Base-by-base conservation (phyloP, 2,329 filamentous ascomycete genomes). In the Paecilomyces variotii region DNA sequence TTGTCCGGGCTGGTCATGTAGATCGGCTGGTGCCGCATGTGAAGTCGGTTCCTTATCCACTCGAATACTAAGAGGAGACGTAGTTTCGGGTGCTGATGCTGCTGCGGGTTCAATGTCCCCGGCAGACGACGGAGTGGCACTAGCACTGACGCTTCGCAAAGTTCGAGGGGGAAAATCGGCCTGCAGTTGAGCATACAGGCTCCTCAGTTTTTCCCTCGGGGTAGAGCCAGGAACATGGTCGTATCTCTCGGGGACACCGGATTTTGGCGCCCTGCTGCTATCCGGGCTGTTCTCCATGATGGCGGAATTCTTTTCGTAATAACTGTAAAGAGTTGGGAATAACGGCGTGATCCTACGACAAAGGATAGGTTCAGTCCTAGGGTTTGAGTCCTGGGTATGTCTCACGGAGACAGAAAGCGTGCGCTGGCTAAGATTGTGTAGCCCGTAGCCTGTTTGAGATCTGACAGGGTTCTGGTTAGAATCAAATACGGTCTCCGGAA, bases 101-200 rank as follows among this genome's bases (percentile, higher is more conserved):
- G 70, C 64, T 2, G 66, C 65, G 52, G 74, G 64, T 35, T 76
- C 72, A 34, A 77, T 74, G 65, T 76, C 74, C 5, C 69, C 73
- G 3, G 70, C 67, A 30, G 74, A 76, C n/a, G 75, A 76, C n/a
- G 75, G 73, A 4, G 74, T 76, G n/a, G 60, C 67, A 27, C 71
- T 73, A n/a, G 63, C 58, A 53, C 66, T 67, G n/a, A 59, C 59
- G 50, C 57, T 62, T 55, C 66, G 65, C 25, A 63, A 56, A 26
- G 65, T 54, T 7, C 45, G 57, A 27, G 62, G 34, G 50, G 59
- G 61, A n/a, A 56, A 55, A 54, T 62, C 67, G 27, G 67, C 67
- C n/a, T 62, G 63, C 32, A 72, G 59, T 35, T 67, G 64, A 24
- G 67, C 70, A 59, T 71, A 66, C 11, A 66, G 61, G 56, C 69